Evolutionary conservation across 169 alveolate species (phyloP).

Genomic region (Plasmodium adleri): DNA sequence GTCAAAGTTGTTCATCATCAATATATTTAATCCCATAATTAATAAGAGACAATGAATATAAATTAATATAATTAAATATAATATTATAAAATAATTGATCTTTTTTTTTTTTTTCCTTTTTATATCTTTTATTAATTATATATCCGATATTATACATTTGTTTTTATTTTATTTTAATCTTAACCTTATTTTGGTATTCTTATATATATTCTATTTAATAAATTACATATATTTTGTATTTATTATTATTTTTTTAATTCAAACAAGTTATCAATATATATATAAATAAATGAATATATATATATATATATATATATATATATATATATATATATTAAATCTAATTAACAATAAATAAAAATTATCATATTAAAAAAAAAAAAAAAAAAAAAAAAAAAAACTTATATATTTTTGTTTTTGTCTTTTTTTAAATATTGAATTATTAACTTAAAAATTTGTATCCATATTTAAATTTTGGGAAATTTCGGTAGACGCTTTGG

Average conservation of each 20-base stretch:
- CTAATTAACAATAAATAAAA: no score
- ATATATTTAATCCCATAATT: slow-evolving; percentile 50
- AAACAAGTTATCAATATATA: no score
- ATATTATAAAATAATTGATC: not conserved
- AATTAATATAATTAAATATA: not conserved
- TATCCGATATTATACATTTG: not conserved
- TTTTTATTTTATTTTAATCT: not conserved
- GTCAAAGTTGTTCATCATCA: slow-evolving; percentile 73
- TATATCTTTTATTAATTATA: no score
- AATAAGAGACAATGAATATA: not conserved
- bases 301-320: no score
- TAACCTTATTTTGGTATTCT: no score
- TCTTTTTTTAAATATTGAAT: no score
- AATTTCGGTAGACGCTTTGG: slow-evolving; percentile 89
- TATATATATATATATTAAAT: no score
- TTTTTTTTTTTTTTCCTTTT: not conserved
- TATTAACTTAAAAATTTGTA: slow-evolving; percentile 15
- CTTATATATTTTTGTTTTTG: no score
- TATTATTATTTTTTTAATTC: no score
- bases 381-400: slow-evolving; percentile 9
- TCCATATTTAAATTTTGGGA: slow-evolving; percentile 82
- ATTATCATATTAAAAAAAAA: not conserved
- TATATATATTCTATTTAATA: no score
- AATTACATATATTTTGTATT: no score
- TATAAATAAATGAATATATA: no score